Percentiles rank a stretch among this genome's conserved stretches.
Evolutionary conservation across 108 stramenopile genomes (phyloP).

Genomic region (Epithemia pelagica): DNA sequence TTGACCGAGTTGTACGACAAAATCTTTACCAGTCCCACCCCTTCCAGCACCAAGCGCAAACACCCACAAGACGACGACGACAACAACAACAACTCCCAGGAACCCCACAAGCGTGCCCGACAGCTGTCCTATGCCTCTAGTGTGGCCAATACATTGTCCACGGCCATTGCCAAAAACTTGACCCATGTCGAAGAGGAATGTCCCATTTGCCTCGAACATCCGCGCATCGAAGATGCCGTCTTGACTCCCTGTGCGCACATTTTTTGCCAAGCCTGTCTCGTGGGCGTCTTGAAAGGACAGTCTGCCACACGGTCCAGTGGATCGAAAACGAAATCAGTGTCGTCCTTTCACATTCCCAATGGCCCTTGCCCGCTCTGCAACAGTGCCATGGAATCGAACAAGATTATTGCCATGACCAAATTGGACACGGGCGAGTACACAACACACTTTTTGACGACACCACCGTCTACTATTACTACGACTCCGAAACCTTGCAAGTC

Average conservation of each 20-base stretch:
- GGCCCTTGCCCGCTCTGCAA: slow-evolving; percentile 68
- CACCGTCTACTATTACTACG: slow-evolving; percentile 1
- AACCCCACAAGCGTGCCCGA: slow-evolving; percentile 1
- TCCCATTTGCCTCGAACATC: slow-evolving; percentile 68
- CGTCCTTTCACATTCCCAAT: slow-evolving; percentile 8
- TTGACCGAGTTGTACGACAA: slow-evolving; percentile 14
- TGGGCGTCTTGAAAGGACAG: slow-evolving; percentile 30
- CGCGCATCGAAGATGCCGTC: slow-evolving; percentile 48
- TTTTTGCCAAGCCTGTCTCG: slow-evolving; percentile 61
- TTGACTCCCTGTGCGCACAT: slow-evolving; percentile 81
- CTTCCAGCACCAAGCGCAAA: neutral
- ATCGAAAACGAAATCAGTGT: slow-evolving; percentile 1
- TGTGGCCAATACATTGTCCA: slow-evolving; percentile 47
- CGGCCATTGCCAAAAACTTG: slow-evolving; percentile 39
- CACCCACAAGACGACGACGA: neutral
- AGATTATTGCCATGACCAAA: slow-evolving; percentile 47
- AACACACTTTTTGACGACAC: slow-evolving; percentile 17
- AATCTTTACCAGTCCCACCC: slow-evolving; percentile 6
- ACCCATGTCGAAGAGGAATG: slow-evolving; percentile 66
- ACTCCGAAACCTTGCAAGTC: neutral
- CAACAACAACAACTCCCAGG: neutral
- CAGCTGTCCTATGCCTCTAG: slow-evolving; percentile 23
- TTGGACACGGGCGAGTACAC: slow-evolving; percentile 35
- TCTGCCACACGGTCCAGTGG: neutral
- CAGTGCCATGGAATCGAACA: slow-evolving; percentile 33